Evolutionary conservation across 805 yeast genomes (phyloP).

Genomic region (Teunomyces gatunensis): DNA sequence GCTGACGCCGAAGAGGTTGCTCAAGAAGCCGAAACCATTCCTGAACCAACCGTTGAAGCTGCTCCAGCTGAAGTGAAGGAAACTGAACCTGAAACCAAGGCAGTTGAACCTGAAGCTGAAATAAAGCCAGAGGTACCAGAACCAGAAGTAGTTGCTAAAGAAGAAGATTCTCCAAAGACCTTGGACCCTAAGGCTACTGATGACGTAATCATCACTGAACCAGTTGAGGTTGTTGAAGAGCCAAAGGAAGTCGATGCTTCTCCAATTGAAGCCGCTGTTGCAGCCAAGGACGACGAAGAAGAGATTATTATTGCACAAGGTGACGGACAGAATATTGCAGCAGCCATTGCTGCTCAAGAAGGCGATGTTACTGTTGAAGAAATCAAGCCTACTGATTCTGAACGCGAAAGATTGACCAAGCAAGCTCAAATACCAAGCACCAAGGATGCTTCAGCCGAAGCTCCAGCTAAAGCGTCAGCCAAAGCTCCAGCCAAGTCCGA

Average conservation of each 20-base stretch:
- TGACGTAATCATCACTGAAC: conserved; percentile 12
- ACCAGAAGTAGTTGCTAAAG: no score
- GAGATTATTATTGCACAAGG: conserved; percentile 43
- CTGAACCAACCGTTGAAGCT: not conserved
- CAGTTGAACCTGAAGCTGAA: no score
- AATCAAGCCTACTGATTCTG: conserved; percentile 40
- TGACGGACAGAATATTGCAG: conserved; percentile 27
- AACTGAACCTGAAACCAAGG: no score
- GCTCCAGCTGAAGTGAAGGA: conserved; percentile 10
- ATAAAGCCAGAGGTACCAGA: no score
- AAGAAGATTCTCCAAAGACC: conserved; percentile 5
- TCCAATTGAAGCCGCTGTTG: conserved; percentile 9
- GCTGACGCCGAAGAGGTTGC: conserved; percentile 7
- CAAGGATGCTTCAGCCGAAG: conserved; percentile 9
- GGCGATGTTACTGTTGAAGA: conserved; percentile 40
- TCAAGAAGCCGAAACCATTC: not conserved
- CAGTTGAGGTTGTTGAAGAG: conserved; percentile 8
- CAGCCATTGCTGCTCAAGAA: conserved; percentile 34
- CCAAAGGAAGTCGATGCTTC: conserved; percentile 9
- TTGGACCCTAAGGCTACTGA: conserved; percentile 5
- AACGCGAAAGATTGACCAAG: conserved; percentile 34
- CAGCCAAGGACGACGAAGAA: conserved; percentile 22
- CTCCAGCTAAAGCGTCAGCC: conserved; percentile 9
- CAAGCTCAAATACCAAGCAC: conserved; percentile 21
- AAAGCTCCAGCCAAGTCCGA: conserved; percentile 11